Evolutionary conservation across 78 protist species (phyloP), one percentile per base, ranked within the genome.

Genomic region (Speleostelium caveatum): DNA sequence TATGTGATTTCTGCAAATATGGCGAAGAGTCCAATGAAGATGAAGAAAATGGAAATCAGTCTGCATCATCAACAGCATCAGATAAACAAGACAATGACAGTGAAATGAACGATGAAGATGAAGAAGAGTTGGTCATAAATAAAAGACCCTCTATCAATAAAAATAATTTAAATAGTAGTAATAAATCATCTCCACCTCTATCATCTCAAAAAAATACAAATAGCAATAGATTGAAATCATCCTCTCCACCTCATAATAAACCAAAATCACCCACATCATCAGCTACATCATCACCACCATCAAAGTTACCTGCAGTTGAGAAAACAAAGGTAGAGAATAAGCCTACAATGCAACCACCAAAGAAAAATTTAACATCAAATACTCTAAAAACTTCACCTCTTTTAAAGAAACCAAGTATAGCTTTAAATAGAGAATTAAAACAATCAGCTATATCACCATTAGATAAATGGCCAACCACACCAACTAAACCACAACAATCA

Each of bases 1-100:
- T 69, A 49, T 83, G 91, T 58, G 91, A 83, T 60, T 39, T 56
- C 32, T 83, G 91, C 58, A 38, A 62, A 56, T 79, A n/a, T 26
- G 88, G 88, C 26, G 87, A 78, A 42, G 12, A 56, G 16, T 33
- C 76, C 5, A 75, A 69, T 41, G 71, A 55, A 6, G 61, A 28
- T 16, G 90, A 83, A 12, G 91, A 83, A 5, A 75, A 83, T 4
- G 91, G 66, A 19, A 58, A n/a, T 55, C 51, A 56, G n/a, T 63
- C 38, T 6, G 14, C 17, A 36, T 36, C 17, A 72, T 33, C 35
- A 30, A 45, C 21, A 69, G 33, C n/a, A 53, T 38, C n/a, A 49
- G 49, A 69, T 38, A 26, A 39, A 36, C 26, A 21, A 19, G 72
- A 63, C 26, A 63, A 12, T 30, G 51, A 63, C 42, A 66, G 8